Conservation (phyloP, 768 basidiomycete species). For the Sutorius australiensis region DNA sequence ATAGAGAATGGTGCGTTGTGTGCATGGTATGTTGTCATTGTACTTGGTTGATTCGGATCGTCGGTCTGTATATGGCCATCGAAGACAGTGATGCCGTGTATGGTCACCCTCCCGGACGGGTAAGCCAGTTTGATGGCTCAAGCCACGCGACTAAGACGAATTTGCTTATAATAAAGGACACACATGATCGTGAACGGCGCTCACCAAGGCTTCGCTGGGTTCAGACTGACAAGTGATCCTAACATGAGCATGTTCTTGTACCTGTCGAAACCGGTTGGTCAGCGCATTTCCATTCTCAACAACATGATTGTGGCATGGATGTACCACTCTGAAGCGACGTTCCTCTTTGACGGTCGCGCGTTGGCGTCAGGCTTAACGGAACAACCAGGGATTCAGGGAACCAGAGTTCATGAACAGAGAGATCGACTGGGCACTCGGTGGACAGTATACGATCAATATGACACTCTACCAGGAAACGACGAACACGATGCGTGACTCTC, state of each 20-base stretch:
- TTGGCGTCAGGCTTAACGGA: constrained; percentile 75
- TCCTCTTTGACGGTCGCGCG: constrained; percentile 72
- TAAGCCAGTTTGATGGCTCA: background rate
- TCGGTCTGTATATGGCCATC: constrained; percentile 45
- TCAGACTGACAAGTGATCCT: constrained; percentile 63
- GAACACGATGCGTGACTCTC: constrained; percentile 54
- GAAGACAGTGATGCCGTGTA: constrained; percentile 72
- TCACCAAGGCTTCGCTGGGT: constrained; percentile 65
- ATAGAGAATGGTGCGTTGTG: constrained; percentile 68
- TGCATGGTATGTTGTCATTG: background rate
- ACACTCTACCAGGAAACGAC: constrained; percentile 40
- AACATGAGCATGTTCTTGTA: constrained; percentile 66
- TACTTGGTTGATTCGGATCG: background rate
- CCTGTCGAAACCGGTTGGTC: constrained; percentile 52
- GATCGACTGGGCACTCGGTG: constrained; percentile 62
- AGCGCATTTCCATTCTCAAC: constrained; percentile 63
- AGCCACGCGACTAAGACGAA: background rate
- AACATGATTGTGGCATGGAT: constrained; percentile 69
- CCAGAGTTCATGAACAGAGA: constrained; percentile 56
- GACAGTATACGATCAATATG: constrained; percentile 48
- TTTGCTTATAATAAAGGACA: constrained; percentile 54
- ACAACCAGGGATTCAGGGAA: constrained; percentile 52
- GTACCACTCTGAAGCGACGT: constrained; percentile 75
- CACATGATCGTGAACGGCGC: constrained; percentile 76
- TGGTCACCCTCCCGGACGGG: constrained; percentile 57